Conservation (phyloP, 192 early-diverging fungal genomes). For the Linnemannia schmuckeri region DNA sequence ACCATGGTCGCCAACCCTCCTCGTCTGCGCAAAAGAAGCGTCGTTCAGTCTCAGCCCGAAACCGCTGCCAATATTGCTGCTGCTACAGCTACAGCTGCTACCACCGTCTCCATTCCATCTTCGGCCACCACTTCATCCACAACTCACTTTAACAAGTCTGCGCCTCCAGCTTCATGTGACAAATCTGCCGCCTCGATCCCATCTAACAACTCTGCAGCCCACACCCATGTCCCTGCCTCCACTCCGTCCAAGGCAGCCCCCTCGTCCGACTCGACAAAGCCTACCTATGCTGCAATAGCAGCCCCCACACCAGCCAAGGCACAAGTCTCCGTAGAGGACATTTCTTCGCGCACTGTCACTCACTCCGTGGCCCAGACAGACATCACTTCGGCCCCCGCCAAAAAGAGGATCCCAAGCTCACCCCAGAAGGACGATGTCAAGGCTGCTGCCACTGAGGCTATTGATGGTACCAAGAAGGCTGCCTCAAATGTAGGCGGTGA, state of each 20-base stretch:
- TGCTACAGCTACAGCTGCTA: background rate
- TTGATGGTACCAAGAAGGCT: background rate
- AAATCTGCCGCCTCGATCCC: too few species aligned
- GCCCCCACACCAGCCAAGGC: background rate
- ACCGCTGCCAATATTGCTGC: background rate
- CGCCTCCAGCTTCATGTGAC: too few species aligned
- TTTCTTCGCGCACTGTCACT: background rate
- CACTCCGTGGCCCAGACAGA: background rate
- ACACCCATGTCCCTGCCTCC: background rate
- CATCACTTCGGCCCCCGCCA: background rate
- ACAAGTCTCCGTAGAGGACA: background rate
- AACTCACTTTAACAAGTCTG: background rate
- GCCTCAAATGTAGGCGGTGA: background rate
- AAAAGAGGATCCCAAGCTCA: background rate
- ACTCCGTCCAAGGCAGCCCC: background rate
- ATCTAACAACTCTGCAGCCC: background rate
- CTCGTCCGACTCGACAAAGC: background rate
- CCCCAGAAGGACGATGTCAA: background rate
- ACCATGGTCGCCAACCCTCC: constrained; percentile 15
- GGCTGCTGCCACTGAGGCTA: background rate
- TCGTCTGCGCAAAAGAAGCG: constrained; percentile 28
- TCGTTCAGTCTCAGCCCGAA: constrained; percentile 10
- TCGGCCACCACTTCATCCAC: background rate
- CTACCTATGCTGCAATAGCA: background rate
- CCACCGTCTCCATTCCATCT: background rate